Evolutionary conservation across 768 basidiomycete genomes (phyloP).

Genomic region (Phylloporus rhodoxanthus): DNA sequence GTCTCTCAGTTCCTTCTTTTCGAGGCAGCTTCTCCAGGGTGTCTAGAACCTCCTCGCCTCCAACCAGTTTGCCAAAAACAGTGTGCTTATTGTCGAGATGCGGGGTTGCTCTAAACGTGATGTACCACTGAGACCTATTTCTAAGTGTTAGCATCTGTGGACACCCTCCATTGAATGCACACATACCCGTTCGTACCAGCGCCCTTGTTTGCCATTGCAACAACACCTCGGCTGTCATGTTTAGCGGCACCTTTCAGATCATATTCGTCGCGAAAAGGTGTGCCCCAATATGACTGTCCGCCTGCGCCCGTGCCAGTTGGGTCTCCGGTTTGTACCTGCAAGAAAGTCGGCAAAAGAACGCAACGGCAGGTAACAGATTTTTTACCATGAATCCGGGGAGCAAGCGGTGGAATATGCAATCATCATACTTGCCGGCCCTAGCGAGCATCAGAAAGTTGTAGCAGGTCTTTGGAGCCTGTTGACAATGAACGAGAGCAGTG

Average conservation of each 20-base stretch:
- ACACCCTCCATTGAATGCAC: neutral
- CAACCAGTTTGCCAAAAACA: slow-evolving; percentile 95
- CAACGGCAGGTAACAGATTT: neutral
- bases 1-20: slow-evolving; percentile 82
- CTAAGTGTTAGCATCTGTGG: neutral
- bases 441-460: slow-evolving; percentile 98
- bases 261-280: slow-evolving; percentile 92
- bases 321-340: slow-evolving; percentile 93
- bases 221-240: slow-evolving; percentile 75
- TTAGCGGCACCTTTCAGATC: slow-evolving; percentile 83
- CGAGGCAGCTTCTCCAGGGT: slow-evolving; percentile 75
- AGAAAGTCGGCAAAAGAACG: slow-evolving; percentile 2
- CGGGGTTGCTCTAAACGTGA: slow-evolving; percentile 79
- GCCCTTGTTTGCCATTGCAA: slow-evolving; percentile 97
- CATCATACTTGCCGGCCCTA: slow-evolving; percentile 81
- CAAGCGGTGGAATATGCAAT: slow-evolving; percentile 85
- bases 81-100: slow-evolving; percentile 93
- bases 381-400: slow-evolving; percentile 94
- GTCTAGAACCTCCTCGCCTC: slow-evolving; percentile 86
- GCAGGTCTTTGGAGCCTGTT: slow-evolving; percentile 92
- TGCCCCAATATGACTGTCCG: slow-evolving; percentile 91
- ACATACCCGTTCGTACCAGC: slow-evolving; percentile 78
- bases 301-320: slow-evolving; percentile 94
- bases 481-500: neutral
- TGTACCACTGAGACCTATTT: slow-evolving; percentile 82